Evolutionary conservation across 2,329 filamentous ascomycete species (phyloP).

Genomic region (Penicillium sp.): DNA sequence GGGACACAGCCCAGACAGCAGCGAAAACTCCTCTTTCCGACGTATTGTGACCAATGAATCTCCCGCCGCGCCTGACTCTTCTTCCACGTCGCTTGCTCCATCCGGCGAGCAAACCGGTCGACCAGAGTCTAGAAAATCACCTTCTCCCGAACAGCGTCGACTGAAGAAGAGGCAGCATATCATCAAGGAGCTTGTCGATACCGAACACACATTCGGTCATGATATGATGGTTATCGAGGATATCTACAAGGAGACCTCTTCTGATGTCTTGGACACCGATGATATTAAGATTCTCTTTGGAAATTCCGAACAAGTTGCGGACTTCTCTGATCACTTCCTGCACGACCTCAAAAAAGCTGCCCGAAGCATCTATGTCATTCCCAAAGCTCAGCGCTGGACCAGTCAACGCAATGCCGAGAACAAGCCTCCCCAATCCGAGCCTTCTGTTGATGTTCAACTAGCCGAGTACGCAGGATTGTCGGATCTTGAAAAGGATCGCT

Average conservation of each 20-base stretch:
- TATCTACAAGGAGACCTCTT: slow-evolving; percentile 93
- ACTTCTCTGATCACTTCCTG: slow-evolving; percentile 80
- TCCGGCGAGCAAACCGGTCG: slow-evolving; percentile 30
- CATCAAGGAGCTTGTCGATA: slow-evolving; percentile 90
- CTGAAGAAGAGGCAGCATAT: slow-evolving; percentile 79
- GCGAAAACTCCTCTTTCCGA: slow-evolving; percentile 40
- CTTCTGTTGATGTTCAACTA: slow-evolving; percentile 29
- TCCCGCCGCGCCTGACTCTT: slow-evolving; percentile 36
- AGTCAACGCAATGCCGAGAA: slow-evolving; percentile 53
- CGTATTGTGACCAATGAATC: slow-evolving; percentile 32
- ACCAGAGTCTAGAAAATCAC: slow-evolving; percentile 28
- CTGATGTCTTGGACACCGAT: slow-evolving; percentile 75
- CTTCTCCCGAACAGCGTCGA: slow-evolving; percentile 51
- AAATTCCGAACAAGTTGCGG: slow-evolving; percentile 87
- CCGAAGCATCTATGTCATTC: slow-evolving; percentile 74
- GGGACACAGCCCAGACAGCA: slow-evolving; percentile 34
- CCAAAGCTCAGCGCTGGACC: slow-evolving; percentile 56
- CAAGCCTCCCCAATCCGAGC: slow-evolving; percentile 18
- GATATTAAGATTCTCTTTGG: slow-evolving; percentile 90
- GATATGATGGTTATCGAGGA: slow-evolving; percentile 98
- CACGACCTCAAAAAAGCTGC: slow-evolving; percentile 79
- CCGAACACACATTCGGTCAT: slow-evolving; percentile 84
- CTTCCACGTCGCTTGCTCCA: slow-evolving; percentile 39
- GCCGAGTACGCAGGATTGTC: slow-evolving; percentile 34
- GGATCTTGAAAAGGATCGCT: slow-evolving; percentile 59